Conservation (phyloP, 768 basidiomycete species). For the Goffeauzyma gilvescens region DNA sequence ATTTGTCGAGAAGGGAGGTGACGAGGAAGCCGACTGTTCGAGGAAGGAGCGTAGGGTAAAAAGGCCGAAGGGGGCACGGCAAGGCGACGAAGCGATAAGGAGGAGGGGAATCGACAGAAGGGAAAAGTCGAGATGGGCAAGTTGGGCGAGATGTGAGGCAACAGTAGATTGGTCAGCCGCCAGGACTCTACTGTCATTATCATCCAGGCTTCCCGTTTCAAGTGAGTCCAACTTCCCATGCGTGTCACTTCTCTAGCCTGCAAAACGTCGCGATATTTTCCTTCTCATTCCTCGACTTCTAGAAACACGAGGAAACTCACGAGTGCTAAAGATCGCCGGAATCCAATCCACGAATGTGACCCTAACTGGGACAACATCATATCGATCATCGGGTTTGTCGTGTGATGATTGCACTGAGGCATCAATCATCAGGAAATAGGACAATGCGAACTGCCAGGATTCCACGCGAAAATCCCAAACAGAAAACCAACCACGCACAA, state of each 20-base stretch:
- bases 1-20: constrained; percentile 88
- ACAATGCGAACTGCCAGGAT: constrained; percentile 58
- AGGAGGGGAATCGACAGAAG: no score
- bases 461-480: not conserved
- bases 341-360: constrained; percentile 92
- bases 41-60: no score
- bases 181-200: no score
- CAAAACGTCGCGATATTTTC: no score
- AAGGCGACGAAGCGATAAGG: no score
- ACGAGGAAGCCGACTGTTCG: constrained; percentile 58
- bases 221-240: no score
- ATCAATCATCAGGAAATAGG: constrained; percentile 88
- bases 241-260: no score
- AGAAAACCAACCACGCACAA: not conserved
- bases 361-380: constrained; percentile 53
- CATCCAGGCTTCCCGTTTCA: no score
- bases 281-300: no score
- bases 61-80: not conserved
- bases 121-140: not conserved
- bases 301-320: constrained; percentile 21
- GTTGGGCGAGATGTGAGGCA: no score
- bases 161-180: no score
- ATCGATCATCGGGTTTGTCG: constrained; percentile 51
- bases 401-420: constrained; percentile 78
- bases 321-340: constrained; percentile 77